Base-by-base conservation (phyloP, 352 stramenopile genomes). In the Aphanomyces euteiches region DNA sequence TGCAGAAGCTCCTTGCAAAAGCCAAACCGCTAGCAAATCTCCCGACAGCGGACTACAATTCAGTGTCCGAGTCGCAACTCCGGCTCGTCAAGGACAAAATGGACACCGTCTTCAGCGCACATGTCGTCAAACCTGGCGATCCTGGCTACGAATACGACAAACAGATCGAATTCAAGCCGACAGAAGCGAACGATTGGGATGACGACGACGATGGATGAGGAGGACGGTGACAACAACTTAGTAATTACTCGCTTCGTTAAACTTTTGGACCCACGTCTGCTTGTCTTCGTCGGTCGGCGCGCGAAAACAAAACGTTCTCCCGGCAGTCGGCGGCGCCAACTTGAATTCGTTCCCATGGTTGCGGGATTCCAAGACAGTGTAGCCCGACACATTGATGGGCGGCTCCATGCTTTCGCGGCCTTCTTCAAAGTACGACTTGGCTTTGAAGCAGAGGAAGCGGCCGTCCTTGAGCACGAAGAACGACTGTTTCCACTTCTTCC, bases 41-140 rank as follows among this genome's bases (percentile, higher is more conserved):
- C 19, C 84, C 84, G 1, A 77, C 87, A 12, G 84, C 84, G 1
- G 84, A 92, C 72, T 92, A 92, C 77, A 92, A 92, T 47, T 78
- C 78, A 48, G 84, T 92, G 43, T 90, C 84, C 6, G 84, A 90
- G 61, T 76, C 75, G n/a, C 84, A 90, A 53, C 73, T 92, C 7
- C 79, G 78, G 69, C 79, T 87, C 41, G 83, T 85, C 6, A 90
- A 91, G 50, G 72, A 81, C 47, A 84, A 83, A 48, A 91, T 91
- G 85, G 83, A 91, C 69, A 63, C 79, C 1, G 78, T 89, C 12
- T 93, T 90, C 47, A 71, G 83, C 54, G 74, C 88, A 50, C 86
- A 90, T 69, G 75, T 88, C 34, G 47, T 89, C 40, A 77, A 77
- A 0, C 84, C 85, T 6, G 81, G 83, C 3, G 76, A 90, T 66